Base-by-base conservation (phyloP, 2,329 filamentous ascomycete genomes). In the Fusarium virguliforme region DNA sequence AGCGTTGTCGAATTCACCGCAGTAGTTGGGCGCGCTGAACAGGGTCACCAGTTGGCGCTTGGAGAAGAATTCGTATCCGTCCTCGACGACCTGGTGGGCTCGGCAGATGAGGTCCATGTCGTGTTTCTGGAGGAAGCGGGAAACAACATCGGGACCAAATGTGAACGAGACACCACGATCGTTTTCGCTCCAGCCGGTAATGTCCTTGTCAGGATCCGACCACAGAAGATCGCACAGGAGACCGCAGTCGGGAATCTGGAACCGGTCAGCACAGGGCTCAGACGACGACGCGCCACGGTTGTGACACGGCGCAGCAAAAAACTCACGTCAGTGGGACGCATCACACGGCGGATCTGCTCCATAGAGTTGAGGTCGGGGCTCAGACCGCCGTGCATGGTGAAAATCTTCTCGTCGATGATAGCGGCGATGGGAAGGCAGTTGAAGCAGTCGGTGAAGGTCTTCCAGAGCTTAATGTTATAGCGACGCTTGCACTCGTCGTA, bases 401-500 rank as follows among this genome's bases (percentile, higher is more conserved):
- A 98, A 81, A 99, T 99, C 91, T 98, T 99, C 88, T 98, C 96
- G 80, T 98, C 95, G 77, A 99, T 98, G 84, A 99, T 99, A 75
- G 96, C 95, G 64, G 95, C 96, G 82, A 99, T 98, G 54, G 95
- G 95, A 79, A 98, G 85, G 85, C 95, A 98, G 88, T 99, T 99
- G 90, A 99, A 99, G 89, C 95, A 98, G 82, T 99, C 95, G 71
- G 95, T 98, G 82, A 99, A 99, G 1, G 95, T 98, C 89, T 99
- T 99, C 95, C 95, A 98, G 69, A 98, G 89, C 89, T 98, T 98
- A 87, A 98, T 97, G 85, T 98, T 98, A 87, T 97, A 98, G 76
- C 95, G 90, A 81, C 95, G 92, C 88, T 98, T 98, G 91, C 95
- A 98, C 85, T 98, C 95, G 80, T 98, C 95, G 87, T 98, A 98